Percentiles rank a stretch among this genome's conserved stretches.
These are phyloP conservation scores for Clarireedia hainanense DNA, from an alignment of 2,329 filamentous ascomycete genomes.

Conservation along the genomic window DNA sequence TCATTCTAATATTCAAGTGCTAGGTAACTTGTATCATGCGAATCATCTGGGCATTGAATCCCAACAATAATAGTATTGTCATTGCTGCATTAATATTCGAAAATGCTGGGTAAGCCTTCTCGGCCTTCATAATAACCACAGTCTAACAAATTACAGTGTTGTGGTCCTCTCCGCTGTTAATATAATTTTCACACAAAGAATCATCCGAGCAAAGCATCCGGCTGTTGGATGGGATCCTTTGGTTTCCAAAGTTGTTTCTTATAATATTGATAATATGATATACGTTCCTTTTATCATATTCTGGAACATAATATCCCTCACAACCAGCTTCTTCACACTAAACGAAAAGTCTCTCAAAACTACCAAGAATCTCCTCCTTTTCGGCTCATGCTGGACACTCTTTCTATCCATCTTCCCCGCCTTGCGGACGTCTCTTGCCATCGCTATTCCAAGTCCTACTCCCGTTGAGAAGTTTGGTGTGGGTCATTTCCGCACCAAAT, in stretches of 20 bases:
- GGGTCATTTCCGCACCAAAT: constrained; percentile 58
- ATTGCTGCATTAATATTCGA: constrained; percentile 15
- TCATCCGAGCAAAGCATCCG: constrained; percentile 66
- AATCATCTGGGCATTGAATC: constrained; percentile 50
- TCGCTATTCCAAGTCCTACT: constrained; percentile 35
- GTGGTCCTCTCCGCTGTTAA: constrained; percentile 71
- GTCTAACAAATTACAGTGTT: constrained; percentile 33
- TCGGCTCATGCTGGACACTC: constrained; percentile 10
- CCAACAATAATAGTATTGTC: not conserved
- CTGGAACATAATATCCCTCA: constrained; percentile 55
- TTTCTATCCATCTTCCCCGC: constrained; percentile 50
- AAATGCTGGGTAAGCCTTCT: not conserved
- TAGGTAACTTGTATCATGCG: constrained; percentile 36
- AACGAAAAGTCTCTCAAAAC: constrained; percentile 38
- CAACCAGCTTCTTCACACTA: constrained; percentile 61
- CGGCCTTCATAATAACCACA: not conserved
- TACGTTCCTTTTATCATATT: constrained; percentile 51
- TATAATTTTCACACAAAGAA: constrained; percentile 64
- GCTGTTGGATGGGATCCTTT: constrained; percentile 58
- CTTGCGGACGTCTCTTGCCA: constrained; percentile 52
- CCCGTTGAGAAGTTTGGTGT: constrained; percentile 53
- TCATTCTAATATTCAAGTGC: not conserved
- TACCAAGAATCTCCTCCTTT: constrained; percentile 28
- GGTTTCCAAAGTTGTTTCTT: constrained; percentile 44
- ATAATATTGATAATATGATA: constrained; percentile 48